These are phyloP conservation scores for Paracorniculantispora psalliotae DNA, from an alignment of 2,329 filamentous ascomycete species.

Conservation along the genomic window DNA sequence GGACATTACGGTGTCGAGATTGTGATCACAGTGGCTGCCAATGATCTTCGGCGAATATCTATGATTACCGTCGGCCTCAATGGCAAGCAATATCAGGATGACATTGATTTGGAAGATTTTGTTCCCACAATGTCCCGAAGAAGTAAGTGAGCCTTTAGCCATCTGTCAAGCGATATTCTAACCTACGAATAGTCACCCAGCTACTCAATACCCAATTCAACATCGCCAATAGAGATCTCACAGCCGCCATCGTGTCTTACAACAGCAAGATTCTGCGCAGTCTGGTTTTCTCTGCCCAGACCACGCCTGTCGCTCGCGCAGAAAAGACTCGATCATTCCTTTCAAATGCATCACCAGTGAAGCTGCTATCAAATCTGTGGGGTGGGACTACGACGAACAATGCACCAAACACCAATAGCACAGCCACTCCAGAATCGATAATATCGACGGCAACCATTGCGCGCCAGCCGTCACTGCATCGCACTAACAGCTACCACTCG, in stretches of 20 bases:
- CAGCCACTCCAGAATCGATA: slow-evolving; percentile 22
- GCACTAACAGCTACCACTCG: slow-evolving; percentile 46
- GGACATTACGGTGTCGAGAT: slow-evolving; percentile 68
- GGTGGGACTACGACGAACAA: slow-evolving; percentile 51
- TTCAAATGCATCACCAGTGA: slow-evolving; percentile 76
- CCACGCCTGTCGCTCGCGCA: slow-evolving; percentile 39
- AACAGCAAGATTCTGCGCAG: slow-evolving; percentile 73
- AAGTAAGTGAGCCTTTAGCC: slow-evolving; percentile 43
- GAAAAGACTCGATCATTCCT: slow-evolving; percentile 66
- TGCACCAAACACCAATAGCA: slow-evolving; percentile 50
- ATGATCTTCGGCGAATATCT: slow-evolving; percentile 45
- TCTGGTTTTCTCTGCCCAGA: slow-evolving; percentile 51
- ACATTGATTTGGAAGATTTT: slow-evolving; percentile 67
- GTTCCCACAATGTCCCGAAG: slow-evolving; percentile 69
- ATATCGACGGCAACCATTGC: slow-evolving; percentile 30
- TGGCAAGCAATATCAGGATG: slow-evolving; percentile 68
- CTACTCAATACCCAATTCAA: slow-evolving; percentile 67
- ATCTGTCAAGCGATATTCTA: slow-evolving; percentile 22
- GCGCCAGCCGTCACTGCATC: slow-evolving; percentile 38
- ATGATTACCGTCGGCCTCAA: slow-evolving; percentile 58
- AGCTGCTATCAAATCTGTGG: slow-evolving; percentile 80
- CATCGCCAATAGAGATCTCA: slow-evolving; percentile 58
- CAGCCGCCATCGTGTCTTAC: slow-evolving; percentile 67
- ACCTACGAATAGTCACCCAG: slow-evolving; percentile 56
- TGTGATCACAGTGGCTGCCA: slow-evolving; percentile 56